Evolutionary conservation across 2,329 filamentous ascomycete genomes (phyloP).

Genomic region (Elsinoe necatrix): DNA sequence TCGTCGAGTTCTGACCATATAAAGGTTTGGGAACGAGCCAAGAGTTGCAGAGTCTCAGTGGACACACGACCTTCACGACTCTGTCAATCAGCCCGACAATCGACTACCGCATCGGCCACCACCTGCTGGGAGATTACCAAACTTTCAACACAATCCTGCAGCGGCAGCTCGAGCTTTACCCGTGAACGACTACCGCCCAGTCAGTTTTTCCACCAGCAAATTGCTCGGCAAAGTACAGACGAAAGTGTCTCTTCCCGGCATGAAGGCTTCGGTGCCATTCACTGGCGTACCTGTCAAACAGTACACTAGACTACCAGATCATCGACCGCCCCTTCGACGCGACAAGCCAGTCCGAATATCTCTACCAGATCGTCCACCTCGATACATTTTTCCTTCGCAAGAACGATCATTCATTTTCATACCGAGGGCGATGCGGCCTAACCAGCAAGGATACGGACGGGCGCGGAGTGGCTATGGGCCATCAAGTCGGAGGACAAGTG

Average conservation of each 20-base stretch:
- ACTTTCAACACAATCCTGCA: background rate
- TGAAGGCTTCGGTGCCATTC: slow-evolving; percentile 63
- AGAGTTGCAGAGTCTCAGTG: slow-evolving; percentile 66
- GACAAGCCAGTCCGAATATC: slow-evolving; percentile 96
- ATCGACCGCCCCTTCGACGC: slow-evolving; percentile 82
- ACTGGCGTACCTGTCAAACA: slow-evolving; percentile 73
- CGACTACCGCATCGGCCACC: slow-evolving; percentile 7
- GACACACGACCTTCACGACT: slow-evolving; percentile 86
- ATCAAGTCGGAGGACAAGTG: slow-evolving; percentile 22
- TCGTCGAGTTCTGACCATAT: background rate
- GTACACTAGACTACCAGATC: slow-evolving; percentile 89
- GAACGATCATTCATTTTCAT: slow-evolving; percentile 98
- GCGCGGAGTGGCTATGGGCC: slow-evolving; percentile 58
- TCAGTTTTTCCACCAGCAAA: slow-evolving; percentile 66
- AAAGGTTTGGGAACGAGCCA: slow-evolving; percentile 32
- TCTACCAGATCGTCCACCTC: slow-evolving; percentile 66
- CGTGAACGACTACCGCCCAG: slow-evolving; percentile 20
- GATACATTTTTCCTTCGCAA: slow-evolving; percentile 82
- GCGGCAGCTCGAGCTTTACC: slow-evolving; percentile 8
- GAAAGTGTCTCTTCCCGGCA: slow-evolving; percentile 68
- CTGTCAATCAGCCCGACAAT: slow-evolving; percentile 39
- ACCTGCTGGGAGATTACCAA: background rate
- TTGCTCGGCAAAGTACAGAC: slow-evolving; percentile 78
- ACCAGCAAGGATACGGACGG: slow-evolving; percentile 67
- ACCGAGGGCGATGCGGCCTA: slow-evolving; percentile 82